Base-by-base conservation (phyloP, 2,329 filamentous ascomycete genomes). In the Ceratocystis papillata region DNA sequence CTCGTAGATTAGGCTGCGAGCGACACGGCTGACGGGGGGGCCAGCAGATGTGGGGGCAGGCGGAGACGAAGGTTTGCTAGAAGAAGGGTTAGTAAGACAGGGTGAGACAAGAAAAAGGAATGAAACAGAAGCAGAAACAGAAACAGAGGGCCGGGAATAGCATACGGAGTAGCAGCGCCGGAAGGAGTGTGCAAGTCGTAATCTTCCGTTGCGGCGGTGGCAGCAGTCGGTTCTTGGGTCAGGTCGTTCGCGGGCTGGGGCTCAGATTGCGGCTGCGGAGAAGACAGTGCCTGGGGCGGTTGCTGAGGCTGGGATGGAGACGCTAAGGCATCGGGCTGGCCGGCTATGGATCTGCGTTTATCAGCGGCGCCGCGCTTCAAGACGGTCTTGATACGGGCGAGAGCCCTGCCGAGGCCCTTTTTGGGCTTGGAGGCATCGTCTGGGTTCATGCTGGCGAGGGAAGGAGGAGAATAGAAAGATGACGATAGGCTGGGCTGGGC, bases 381-480 rank as follows among this genome's bases (percentile, higher is more conserved):
- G 41, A 80, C 79, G 2, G 79, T 79, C 75, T 78, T 83, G 71
- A 81, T 75, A 45, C 79, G 75, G 45, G 77, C 77, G 41, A 83
- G 68, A 22, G 82, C 74, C 70, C 76, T 81, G 65, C 76, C 77
- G 33, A 83, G 70, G 12, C 77, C 77, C 72, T 76, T 80, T 74
- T 77, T 80, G 70, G 78, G 77, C 71, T 74, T 76, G 45, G 45
- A 12, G n/a, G 46, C 22, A 48, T 63, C 45, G 15, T 48, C 61
- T 20, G 61, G 28, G 10, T 15, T 12, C 37, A 41, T 41, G 10
- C 37, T 3, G 55, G 25, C 28, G 53, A 30, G 1, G 25, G 2
- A 12, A 28, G 6, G 2, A 28, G 1, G 25, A 12, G 17, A 20
- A 30, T 12, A 12, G n/a, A n/a, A 59, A 37, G 1, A 59, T 8